Base-by-base conservation (phyloP, 805 yeast species). In the Kluyveromyces nonfermentans region DNA sequence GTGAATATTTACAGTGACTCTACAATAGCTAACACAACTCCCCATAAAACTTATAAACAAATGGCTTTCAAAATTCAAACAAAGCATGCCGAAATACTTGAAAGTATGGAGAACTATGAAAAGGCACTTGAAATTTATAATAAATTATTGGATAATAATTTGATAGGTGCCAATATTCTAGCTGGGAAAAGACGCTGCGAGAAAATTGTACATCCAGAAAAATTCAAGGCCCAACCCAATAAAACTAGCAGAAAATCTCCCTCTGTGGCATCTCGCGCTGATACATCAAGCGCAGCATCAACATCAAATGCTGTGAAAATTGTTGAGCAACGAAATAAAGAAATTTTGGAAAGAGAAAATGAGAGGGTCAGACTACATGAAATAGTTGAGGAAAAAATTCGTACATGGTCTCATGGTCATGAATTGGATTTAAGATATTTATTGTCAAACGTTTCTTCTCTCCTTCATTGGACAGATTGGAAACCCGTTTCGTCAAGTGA, bases 171-270 rank as follows among this genome's bases (percentile, higher is more conserved):
- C 46, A 68, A 74, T 25, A 70, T 78, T 0, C 65, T 90, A 74
- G 96, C 85, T 40, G 95, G 90, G 2, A 87, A 78, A 57, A 73
- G 90, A 54, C 73, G 98, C 46, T 85, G 96, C 47, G 73, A 74
- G 41, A 73, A 72, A 15, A 75, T 80, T 1, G 60, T 88, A 17
- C 72, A 77, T 46, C 93, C 94, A 2, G 62, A 46, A 21, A 46
- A 46, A 22, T 46, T 46, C 36, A 40, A 63, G 30, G 63, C 69
- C 18, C 62, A 62, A 47, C 52, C 68, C 5, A 48, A 50, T 36
- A 60, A 60, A 22, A 54, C 40, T 42, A 32, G 39, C 53, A 32
- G 45, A 49, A 15, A 22, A 42, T 7, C 36, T 22, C 3, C 20
- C 18, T 39, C 34, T 41, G 4, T 7, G 17, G 12, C 14, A 4